Evolutionary conservation across 352 stramenopile species (phyloP).

Genomic region (Peronospora farinosa): DNA sequence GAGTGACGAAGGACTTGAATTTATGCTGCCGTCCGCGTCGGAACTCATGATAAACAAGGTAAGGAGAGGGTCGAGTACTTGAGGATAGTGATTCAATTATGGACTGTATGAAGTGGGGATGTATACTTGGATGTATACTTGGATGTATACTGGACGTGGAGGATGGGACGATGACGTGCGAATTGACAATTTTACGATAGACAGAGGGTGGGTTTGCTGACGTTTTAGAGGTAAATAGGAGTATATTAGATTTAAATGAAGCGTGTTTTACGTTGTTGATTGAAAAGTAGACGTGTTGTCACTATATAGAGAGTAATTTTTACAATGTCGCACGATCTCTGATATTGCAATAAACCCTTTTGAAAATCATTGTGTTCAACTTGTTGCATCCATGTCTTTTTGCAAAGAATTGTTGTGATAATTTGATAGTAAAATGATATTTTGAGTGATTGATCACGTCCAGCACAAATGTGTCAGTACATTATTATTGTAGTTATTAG

Average conservation of each 20-base stretch:
- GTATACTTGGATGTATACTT: not conserved
- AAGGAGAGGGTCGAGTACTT: not conserved
- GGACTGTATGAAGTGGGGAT: not conserved
- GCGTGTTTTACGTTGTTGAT: no score
- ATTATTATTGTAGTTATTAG: no score
- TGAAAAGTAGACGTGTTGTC: no score
- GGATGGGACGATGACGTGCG: conserved; percentile 24
- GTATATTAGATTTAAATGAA: conserved; percentile 33
- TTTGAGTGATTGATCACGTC: no score
- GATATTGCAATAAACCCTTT: no score
- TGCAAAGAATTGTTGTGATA: no score
- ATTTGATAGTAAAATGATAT: no score
- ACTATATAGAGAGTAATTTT: no score
- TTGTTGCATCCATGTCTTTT: no score
- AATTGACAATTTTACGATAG: conserved; percentile 6
- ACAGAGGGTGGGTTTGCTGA: conserved; percentile 12
- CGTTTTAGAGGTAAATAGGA: conserved; percentile 69
- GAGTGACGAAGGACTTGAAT: conserved; percentile 4
- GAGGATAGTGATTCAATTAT: conserved; percentile 21
- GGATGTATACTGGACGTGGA: not conserved
- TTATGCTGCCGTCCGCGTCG: conserved; percentile 6
- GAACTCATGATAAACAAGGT: conserved; percentile 13
- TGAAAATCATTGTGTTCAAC: no score
- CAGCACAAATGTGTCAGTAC: no score
- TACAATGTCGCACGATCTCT: no score